Conservation (phyloP, 179 eudicot species). For the Gypsophila paniculata region DNA sequence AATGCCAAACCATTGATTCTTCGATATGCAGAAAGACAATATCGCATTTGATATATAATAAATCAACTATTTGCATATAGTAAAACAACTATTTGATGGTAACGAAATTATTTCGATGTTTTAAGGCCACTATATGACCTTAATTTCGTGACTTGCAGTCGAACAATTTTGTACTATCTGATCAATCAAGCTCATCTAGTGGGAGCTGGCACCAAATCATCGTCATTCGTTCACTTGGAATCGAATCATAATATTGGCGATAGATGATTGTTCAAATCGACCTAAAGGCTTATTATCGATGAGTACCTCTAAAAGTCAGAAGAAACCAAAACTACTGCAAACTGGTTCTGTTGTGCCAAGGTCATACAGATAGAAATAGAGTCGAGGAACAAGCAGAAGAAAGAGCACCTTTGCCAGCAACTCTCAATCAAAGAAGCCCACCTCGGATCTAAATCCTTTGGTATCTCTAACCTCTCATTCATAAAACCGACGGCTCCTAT, state of each 20-base stretch:
- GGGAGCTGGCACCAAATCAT: neutral
- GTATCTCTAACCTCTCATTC: conserved; percentile 88
- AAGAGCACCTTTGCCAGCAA: conserved; percentile 77
- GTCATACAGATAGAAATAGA: neutral
- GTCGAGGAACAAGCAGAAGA: conserved; percentile 8
- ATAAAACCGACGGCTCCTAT: conserved; percentile 97
- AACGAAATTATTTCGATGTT: neutral
- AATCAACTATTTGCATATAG: too few relatives aligned
- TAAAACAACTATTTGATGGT: neutral
- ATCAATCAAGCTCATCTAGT: neutral
- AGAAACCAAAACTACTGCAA: neutral
- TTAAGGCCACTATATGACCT: neutral
- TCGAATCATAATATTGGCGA: neutral
- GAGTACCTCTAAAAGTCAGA: conserved; percentile 10
- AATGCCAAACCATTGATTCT: too few relatives aligned
- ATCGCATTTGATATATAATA: too few relatives aligned
- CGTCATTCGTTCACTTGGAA: neutral
- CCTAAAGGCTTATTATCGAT: neutral
- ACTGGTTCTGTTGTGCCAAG: neutral
- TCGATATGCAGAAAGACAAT: too few relatives aligned
- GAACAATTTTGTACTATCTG: neutral
- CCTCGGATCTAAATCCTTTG: conserved; percentile 68
- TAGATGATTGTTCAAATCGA: neutral
- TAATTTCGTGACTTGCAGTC: neutral
- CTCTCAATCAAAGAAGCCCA: conserved; percentile 81